phyloP scores from a whole-genome alignment of 2,329 filamentous ascomycete species.

The Tolypocladium ovalisporum region DNA sequence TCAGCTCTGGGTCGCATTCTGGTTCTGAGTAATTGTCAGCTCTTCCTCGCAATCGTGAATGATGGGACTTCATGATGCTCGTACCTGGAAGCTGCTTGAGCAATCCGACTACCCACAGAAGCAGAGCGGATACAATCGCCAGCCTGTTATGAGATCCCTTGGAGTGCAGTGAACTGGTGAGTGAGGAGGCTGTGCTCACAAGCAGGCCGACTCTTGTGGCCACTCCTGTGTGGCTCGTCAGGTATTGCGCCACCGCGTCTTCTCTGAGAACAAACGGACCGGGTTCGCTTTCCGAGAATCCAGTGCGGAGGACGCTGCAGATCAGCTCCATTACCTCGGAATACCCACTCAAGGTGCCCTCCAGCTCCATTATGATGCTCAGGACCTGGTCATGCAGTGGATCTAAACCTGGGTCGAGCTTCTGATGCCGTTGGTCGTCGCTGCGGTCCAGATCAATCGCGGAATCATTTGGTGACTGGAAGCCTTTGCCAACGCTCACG shows the following conservation, averaged over 20 bases:
- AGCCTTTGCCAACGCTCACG: conserved; percentile 57
- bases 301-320: conserved; percentile 60
- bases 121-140: conserved; percentile 37
- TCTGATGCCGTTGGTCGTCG: conserved; percentile 14
- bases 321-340: conserved; percentile 62
- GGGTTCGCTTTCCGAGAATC: conserved; percentile 62
- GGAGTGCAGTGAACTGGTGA: conserved; percentile 49
- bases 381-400: conserved; percentile 36
- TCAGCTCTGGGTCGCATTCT: conserved; percentile 62
- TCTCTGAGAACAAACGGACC: conserved; percentile 70
- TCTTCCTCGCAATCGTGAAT: conserved; percentile 4
- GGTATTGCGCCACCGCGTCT: conserved; percentile 52
- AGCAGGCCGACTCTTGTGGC: conserved; percentile 58
- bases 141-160: conserved; percentile 31
- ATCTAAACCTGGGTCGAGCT: conserved; percentile 9
- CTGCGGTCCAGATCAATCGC: conserved; percentile 54
- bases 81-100: conserved; percentile 51
- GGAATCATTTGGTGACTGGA: conserved; percentile 57
- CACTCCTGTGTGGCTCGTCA: conserved; percentile 46
- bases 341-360: conserved; percentile 42
- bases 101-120: conserved; percentile 52
- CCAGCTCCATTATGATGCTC: conserved; percentile 33
- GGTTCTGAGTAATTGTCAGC: conserved; percentile 33
- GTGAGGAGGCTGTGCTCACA: conserved; percentile 60
- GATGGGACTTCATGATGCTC: not conserved